phyloP scores from a whole-genome alignment of 1,139 yeast genomes.

The Candida sojae region DNA sequence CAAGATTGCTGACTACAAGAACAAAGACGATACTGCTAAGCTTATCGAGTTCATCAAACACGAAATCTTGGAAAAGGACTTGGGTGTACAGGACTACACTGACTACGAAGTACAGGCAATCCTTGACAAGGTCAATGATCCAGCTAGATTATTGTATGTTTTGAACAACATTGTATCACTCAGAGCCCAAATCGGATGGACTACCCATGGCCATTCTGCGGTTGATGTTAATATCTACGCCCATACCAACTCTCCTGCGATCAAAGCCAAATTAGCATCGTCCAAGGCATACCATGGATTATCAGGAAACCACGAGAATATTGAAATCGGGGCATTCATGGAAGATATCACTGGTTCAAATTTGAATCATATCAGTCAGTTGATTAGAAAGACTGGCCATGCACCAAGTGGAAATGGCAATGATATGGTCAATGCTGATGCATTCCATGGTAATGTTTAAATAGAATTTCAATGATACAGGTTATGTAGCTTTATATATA shows the following conservation, averaged over 20 bases:
- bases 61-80: conserved; percentile 53
- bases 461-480: no score
- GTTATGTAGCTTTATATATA: no score
- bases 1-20: conserved; percentile 26
- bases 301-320: conserved; percentile 81
- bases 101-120: conserved; percentile 47
- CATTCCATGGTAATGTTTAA: conserved; percentile 7
- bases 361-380: conserved; percentile 52
- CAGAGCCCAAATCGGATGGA: conserved; percentile 84
- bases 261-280: conserved; percentile 35
- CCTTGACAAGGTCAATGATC: conserved; percentile 19
- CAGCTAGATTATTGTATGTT: conserved; percentile 25
- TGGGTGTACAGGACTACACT: conserved; percentile 61
- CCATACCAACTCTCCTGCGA: conserved; percentile 54
- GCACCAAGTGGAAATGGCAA: conserved; percentile 22
- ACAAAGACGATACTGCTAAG: conserved; percentile 26
- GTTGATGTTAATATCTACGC: conserved; percentile 88
- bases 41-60: conserved; percentile 44
- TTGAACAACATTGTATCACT: conserved; percentile 61
- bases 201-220: conserved; percentile 89
- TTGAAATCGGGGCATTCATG: conserved; percentile 75
- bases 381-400: conserved; percentile 47
- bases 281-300: conserved; percentile 44
- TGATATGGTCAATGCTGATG: conserved; percentile 2
- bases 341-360: conserved; percentile 55